Conservation (phyloP, 73 alveolate genomes). For the Stentor coeruleus region DNA sequence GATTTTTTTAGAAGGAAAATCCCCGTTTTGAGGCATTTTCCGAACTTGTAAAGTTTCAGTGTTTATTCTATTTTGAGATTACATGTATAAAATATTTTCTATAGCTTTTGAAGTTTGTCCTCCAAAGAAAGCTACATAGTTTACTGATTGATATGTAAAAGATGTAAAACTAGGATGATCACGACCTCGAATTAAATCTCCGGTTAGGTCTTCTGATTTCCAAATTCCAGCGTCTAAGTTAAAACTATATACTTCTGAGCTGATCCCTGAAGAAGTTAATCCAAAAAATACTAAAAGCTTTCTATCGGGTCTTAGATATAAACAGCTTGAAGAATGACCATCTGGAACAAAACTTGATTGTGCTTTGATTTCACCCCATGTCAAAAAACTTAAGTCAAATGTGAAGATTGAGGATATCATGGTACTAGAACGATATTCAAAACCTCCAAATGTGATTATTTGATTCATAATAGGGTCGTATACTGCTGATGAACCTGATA, state of each 20-base stretch:
- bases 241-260: neutral
- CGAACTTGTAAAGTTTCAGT: neutral
- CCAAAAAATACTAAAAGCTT: no score
- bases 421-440: neutral
- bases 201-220: neutral
- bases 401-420: neutral
- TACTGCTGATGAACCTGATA: neutral
- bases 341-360: neutral
- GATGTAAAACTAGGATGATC: neutral
- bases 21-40: neutral
- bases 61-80: neutral
- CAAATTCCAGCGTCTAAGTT: neutral
- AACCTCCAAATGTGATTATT: neutral
- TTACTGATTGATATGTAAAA: neutral
- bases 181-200: neutral
- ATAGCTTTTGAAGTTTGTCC: neutral
- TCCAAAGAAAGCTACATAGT: neutral
- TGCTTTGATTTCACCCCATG: neutral
- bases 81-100: neutral
- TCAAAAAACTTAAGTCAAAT: neutral
- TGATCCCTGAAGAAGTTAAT: no score
- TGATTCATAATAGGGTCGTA: neutral
- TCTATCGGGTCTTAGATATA: neutral
- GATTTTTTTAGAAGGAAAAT: neutral
- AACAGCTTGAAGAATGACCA: neutral